These are phyloP conservation scores for Metschnikowia baotianmanensis DNA, from an alignment of 805 yeast species.

Conservation along the genomic window DNA sequence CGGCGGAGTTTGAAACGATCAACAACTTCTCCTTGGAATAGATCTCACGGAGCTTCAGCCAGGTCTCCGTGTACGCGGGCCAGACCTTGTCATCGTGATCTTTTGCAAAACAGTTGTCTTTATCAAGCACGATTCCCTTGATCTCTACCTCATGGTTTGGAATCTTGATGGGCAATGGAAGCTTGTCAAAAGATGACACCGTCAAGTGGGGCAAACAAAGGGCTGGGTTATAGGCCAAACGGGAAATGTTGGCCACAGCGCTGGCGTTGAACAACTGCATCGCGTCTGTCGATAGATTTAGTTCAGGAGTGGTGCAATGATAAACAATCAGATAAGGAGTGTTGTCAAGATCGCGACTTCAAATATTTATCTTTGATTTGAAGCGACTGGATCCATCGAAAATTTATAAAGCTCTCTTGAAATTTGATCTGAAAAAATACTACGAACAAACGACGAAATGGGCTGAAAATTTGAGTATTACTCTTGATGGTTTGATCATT, in stretches of 20 bases:
- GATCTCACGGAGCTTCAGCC: conserved; percentile 50
- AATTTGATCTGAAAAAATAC: no score
- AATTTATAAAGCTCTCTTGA: no score
- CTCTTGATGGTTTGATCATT: no score
- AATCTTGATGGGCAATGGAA: conserved; percentile 52
- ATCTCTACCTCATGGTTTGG: conserved; percentile 38
- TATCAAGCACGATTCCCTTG: conserved; percentile 82
- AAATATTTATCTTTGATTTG: no score
- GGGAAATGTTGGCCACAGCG: conserved; percentile 68
- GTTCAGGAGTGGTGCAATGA: no score
- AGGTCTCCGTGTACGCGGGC: conserved; percentile 60
- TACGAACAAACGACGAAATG: no score
- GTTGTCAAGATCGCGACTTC: no score
- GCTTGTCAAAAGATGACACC: conserved; percentile 54
- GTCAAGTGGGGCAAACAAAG: conserved; percentile 64
- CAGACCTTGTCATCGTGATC: conserved; percentile 78
- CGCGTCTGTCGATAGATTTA: background rate
- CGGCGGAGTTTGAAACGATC: conserved; percentile 92
- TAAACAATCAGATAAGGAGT: no score
- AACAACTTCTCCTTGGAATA: conserved; percentile 66
- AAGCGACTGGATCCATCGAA: no score
- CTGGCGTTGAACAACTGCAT: conserved; percentile 57
- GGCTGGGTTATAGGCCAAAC: conserved; percentile 61
- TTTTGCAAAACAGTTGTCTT: conserved; percentile 91
- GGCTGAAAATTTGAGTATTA: no score